Evolutionary conservation across 106 monocot species (phyloP), one percentile per base, ranked within the genome.

Genomic region (Ottelia alismoides): DNA sequence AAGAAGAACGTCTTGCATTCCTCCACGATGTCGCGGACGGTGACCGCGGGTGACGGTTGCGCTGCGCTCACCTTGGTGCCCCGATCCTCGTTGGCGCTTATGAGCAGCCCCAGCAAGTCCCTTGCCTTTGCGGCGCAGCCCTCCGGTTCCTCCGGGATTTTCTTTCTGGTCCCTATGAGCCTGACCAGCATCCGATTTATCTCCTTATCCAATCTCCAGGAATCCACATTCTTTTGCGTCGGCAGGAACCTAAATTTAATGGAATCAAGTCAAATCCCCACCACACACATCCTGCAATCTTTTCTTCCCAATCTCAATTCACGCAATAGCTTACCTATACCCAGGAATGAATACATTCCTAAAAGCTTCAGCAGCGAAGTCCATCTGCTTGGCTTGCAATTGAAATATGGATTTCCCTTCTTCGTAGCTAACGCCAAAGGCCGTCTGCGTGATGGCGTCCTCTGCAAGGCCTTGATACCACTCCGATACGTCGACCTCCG

Each of bases 201-300:
- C 55, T 87, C 87, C 46, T 69, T 78, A 24, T 82, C 74, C n/a
- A 87, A 56, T 30, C 58, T 81, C 87, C 87, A 87, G 7, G 65
- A 74, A 19, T 16, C 68, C 22, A 53, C 27, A 53, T 87, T 87
- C 46, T 43, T 72, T 26, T 72, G 70, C 46, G 78, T 81, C 19
- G 87, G 87, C 27, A 87, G 28, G 58, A 78, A 87, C 49, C 86
- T 87, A 32, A 20, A 14, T 12, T 25, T 26, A 18, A n/a, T 2
- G 3, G 21, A 9, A 3, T 3, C 3, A 48, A n/a, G n/a, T n/a
- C 18, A 48, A 48, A 14, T 18, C 4, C 27, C 2, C 27, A 26
- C 27, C 0, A 0, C 2, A 26, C n/a, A n/a, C 11, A 16, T 12
- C 27, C 12, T 52, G 27, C 27, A 25, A 26, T 52, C n/a, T n/a